Percentiles rank a stretch among this genome's conserved stretches.
Evolutionary conservation across 148 eudicot species (phyloP).

Genomic region (Cornus kousa): DNA sequence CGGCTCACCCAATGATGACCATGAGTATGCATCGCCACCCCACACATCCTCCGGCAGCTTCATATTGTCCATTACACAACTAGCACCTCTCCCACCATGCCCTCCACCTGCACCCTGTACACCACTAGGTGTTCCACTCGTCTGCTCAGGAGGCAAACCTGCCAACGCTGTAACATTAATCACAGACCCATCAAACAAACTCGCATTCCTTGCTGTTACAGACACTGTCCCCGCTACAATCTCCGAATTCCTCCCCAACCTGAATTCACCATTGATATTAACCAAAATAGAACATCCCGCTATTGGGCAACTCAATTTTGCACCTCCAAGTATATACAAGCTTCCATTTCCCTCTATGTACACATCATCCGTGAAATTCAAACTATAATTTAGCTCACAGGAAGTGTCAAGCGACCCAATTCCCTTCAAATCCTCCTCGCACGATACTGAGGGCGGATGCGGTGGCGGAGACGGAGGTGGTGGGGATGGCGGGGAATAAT

Average conservation of each 20-base stretch:
- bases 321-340: slow-evolving; percentile 49
- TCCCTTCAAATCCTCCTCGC: slow-evolving; percentile 65
- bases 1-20: slow-evolving; percentile 67
- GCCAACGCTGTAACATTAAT: slow-evolving; percentile 67
- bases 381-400: slow-evolving; percentile 49
- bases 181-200: slow-evolving; percentile 40
- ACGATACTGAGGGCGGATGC: slow-evolving; percentile 50
- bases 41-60: slow-evolving; percentile 78
- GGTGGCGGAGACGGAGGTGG: slow-evolving; percentile 64
- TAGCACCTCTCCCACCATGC: slow-evolving; percentile 93
- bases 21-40: slow-evolving; percentile 91
- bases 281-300: slow-evolving; percentile 58
- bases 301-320: slow-evolving; percentile 50
- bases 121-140: slow-evolving; percentile 64
- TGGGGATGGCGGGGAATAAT: slow-evolving; percentile 72
- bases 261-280: slow-evolving; percentile 51
- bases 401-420: slow-evolving; percentile 61
- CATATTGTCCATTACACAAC: slow-evolving; percentile 64
- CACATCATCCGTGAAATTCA: slow-evolving; percentile 54
- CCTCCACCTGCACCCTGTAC: slow-evolving; percentile 80
- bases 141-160: slow-evolving; percentile 52
- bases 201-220: slow-evolving; percentile 39
- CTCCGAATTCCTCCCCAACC: slow-evolving; percentile 44
- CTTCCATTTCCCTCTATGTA: slow-evolving; percentile 67
- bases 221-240: slow-evolving; percentile 52